Base-by-base conservation (phyloP, 805 yeast genomes). In the Zygosaccharomyces siamensis region DNA sequence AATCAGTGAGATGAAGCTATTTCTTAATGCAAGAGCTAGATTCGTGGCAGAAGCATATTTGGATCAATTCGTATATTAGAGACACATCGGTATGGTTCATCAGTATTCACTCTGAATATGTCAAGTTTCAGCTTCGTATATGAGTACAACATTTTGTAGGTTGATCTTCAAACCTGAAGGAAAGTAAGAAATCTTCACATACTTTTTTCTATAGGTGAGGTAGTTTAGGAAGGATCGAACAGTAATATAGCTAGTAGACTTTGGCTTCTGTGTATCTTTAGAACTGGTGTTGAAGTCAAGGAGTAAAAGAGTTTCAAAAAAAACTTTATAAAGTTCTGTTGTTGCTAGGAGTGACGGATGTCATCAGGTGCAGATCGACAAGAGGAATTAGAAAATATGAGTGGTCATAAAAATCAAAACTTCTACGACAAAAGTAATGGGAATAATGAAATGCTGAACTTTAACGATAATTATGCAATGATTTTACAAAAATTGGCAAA, bases 1-100 rank as follows among this genome's bases (percentile, higher is more conserved):
- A 70, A 93, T 93, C 63, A 88, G 97, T 69, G 99, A 93, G 68
- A 93, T 93, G 95, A 93, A 93, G 71, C 77, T 93, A 68, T 93
- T 92, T 68, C 79, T 93, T 67, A 93, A 93, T 64, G 97, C 99
- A 11, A 81, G 99, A 65, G 99, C 99, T 11, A 85, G 99, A 74
- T 92, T 89, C 53, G 95, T 89, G 43, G 99, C 99, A 24, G 99
- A 93, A 70, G 92, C 96, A 6, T 92, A 89, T 68, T 76, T 92
- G 59, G 86, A 90, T 38, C 95, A 93, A 45, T 89, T 89, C 64
- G 96, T 88, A 63, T 86, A 67, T 48, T 67, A 49, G 43, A 27
- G 30, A n/a, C n/a, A 8, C 4, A 33, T 14, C 20, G 37, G 4
- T 33, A 33, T 33, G 20, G 16, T 21, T 39, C 31, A 24, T 39